Conservation (phyloP, 257 asterid species). For the Solanum tarapatanum region DNA sequence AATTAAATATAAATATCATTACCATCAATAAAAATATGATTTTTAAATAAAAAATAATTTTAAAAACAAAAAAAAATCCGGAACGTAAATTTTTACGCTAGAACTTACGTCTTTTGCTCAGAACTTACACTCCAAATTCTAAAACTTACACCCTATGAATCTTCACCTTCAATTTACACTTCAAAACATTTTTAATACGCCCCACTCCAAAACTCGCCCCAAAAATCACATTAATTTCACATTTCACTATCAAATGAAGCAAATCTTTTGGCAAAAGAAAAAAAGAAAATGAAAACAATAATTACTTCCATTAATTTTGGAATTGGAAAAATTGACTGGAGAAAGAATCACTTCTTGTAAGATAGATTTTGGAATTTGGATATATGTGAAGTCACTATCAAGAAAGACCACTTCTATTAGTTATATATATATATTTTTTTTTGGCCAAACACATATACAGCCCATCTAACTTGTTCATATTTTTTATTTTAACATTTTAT, state of each 20-base stretch:
- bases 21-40: too few species aligned
- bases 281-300: not conserved
- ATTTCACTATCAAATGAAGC: not conserved
- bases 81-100: too few species aligned
- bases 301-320: not conserved
- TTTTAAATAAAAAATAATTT: too few species aligned
- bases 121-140: too few species aligned
- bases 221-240: not conserved
- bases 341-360: not conserved
- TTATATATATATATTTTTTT: not conserved
- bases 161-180: too few species aligned
- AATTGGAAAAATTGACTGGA: not conserved
- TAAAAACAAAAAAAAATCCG: fast-evolving
- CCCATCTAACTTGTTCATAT: fast-evolving
- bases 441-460: too few species aligned
- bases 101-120: too few species aligned
- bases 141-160: too few species aligned
- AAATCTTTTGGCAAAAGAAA: not conserved
- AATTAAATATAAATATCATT: too few species aligned
- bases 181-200: too few species aligned
- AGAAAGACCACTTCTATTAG: not conserved
- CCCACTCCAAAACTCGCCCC: not conserved
- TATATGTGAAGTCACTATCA: not conserved
- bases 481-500: too few species aligned
- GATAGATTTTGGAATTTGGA: not conserved